phyloP scores from a whole-genome alignment of 805 yeast species.

The Teunomyces cretensis region DNA sequence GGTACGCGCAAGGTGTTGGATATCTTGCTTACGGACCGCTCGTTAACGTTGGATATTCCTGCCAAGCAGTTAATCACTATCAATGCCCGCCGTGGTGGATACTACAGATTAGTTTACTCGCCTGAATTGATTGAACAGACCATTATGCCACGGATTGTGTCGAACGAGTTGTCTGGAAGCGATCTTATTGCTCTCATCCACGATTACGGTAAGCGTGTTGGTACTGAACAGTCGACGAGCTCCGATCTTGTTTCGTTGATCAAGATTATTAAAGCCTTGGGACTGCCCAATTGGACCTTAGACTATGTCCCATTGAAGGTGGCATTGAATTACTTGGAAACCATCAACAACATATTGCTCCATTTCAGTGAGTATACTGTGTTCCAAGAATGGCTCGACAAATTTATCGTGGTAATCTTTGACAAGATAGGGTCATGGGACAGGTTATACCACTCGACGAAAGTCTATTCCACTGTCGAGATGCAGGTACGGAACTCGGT shows the following conservation, averaged over 20 bases:
- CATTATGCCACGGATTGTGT: constrained; percentile 9
- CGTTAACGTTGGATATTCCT: constrained; percentile 27
- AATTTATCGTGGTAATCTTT: constrained; percentile 17
- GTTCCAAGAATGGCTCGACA: constrained; percentile 23
- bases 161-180: constrained; percentile 18
- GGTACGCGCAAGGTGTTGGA: constrained; percentile 32
- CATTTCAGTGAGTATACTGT: constrained; percentile 26
- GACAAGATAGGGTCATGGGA: constrained; percentile 30
- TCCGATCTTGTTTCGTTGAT: constrained; percentile 33
- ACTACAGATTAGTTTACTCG: constrained; percentile 10
- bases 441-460: constrained; percentile 6
- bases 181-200: constrained; percentile 38
- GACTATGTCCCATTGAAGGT: constrained; percentile 35
- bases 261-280: constrained; percentile 25
- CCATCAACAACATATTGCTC: constrained; percentile 29
- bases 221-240: constrained; percentile 17
- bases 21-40: constrained; percentile 46
- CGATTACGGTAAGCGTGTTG: constrained; percentile 41
- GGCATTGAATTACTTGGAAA: constrained; percentile 34
- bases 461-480: constrained; percentile 30
- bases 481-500: constrained; percentile 44
- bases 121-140: constrained; percentile 4
- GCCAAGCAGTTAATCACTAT: constrained; percentile 34
- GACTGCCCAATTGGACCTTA: constrained; percentile 19
- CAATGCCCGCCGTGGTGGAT: constrained; percentile 35